A percentile compares a stretch with the other conserved stretches of the same genome.
phyloP scores from a whole-genome alignment of 768 basidiomycete species.

The Boletus patriciae region DNA sequence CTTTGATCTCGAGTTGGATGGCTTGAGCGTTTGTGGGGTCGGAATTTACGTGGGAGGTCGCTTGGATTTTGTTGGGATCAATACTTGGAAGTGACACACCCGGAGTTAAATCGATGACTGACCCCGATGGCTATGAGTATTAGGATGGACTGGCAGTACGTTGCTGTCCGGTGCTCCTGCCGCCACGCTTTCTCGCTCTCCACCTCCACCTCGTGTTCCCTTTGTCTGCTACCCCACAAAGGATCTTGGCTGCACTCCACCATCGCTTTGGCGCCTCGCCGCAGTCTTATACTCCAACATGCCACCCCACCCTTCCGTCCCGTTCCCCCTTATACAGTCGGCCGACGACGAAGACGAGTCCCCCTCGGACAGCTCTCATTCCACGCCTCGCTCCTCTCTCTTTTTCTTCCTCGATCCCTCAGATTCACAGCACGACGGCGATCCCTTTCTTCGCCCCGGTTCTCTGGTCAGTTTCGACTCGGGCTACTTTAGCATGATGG shows the following conservation, averaged over 20 bases:
- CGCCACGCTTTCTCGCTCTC: not conserved
- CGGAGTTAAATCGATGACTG: slow-evolving; percentile 3
- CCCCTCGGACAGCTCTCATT: slow-evolving; percentile 8
- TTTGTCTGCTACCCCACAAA: slow-evolving; percentile 31
- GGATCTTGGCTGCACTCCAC: slow-evolving; percentile 21
- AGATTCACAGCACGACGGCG: not conserved
- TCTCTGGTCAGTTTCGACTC: slow-evolving; percentile 31
- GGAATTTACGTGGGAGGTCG: not conserved
- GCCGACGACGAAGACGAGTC: slow-evolving; percentile 18
- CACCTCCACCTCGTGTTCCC: slow-evolving; percentile 13
- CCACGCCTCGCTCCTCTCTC: slow-evolving; percentile 26
- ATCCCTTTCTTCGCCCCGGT: slow-evolving; percentile 12
- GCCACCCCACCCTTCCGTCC: slow-evolving; percentile 11
- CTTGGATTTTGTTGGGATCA: slow-evolving; percentile 11
- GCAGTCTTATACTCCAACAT: slow-evolving; percentile 22
- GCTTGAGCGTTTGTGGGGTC: not conserved
- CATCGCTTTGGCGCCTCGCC: slow-evolving; percentile 22
- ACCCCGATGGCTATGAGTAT: slow-evolving; percentile 21
- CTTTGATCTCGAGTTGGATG: not conserved
- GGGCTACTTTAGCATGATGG: slow-evolving; percentile 30
- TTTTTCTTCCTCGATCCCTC: slow-evolving; percentile 4
- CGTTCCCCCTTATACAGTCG: slow-evolving; percentile 13
- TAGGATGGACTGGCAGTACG: slow-evolving; percentile 10
- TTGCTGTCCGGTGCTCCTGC: slow-evolving; percentile 1
- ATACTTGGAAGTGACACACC: slow-evolving; percentile 10